Base-by-base conservation (phyloP, 2,329 filamentous ascomycete species). In the Ascocoryne sarcoides region DNA sequence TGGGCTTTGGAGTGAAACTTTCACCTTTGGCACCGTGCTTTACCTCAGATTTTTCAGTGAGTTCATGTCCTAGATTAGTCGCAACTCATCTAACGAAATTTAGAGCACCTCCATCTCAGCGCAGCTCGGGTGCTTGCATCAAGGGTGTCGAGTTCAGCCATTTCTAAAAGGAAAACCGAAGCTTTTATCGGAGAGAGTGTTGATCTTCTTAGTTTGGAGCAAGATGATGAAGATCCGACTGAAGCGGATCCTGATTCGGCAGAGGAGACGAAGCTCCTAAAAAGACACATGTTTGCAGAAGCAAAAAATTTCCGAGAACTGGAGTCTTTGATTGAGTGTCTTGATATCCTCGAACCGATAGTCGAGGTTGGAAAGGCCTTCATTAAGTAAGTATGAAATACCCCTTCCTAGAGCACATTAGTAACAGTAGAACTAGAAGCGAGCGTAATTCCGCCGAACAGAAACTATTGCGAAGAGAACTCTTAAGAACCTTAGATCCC, bases 21-120 rank as follows among this genome's bases (percentile, higher is more conserved):
- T 90, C 53, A 63, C 67, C 14, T 70, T 78, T 41, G 79, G 86
- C 31, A 75, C 76, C 20, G 72, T 78, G 52, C 73, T 89, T n/a
- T 86, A 95, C 64, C 84, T 84, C 56, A 79, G 81, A 45, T 88
- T 95, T 56, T 71, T 94, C 34, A 73, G 87, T 93, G 75, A 69
- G 86, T 73, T 29, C n/a, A 30, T 34, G 21, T 17, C 35, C 34
- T 37, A 36, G 10, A 16, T n/a, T n/a, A n/a, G n/a, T n/a, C n/a
- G n/a, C n/a, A n/a, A n/a, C n/a, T n/a, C n/a, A n/a, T n/a, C 42
- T 51, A 48, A 54, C 57, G 36, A 30, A 26, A 32, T 26, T 16
- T 42, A 52, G 70, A 71, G 40, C 63, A 61, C 19, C 44, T 55
- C 42, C 51, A 66, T 44, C 63, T 81, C 33, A 62, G 65, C 21